Evolutionary conservation across 345 rosid species (phyloP), one percentile per base, ranked within the genome.

Genomic region (Isatis tinctoria): DNA sequence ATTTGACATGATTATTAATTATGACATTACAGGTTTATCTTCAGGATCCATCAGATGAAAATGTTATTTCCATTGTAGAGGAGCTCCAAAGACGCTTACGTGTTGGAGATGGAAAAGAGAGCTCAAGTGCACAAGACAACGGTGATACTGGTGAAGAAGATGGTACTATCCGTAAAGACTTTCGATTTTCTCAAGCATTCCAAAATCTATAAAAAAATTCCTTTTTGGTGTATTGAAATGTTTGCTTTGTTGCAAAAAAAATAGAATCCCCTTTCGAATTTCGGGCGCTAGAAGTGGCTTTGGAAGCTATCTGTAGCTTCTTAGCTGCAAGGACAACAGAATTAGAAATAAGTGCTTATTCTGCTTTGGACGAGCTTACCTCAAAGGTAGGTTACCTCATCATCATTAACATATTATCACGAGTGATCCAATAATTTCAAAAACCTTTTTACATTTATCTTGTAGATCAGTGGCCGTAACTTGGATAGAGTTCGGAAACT

Each of bases 231-330:
- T 68, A 30, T n/a, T 77, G 27, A 77, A 47, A 32, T 9, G 20
- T 75, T 27, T 65, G 59, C 40, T 51, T 51, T 73, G 36, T 18
- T 85, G 57, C 62, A 63, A 22, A 79, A 22, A 79, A 9, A 77
- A 48, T 79, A 95, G 99, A 92, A 76, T 90, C 94, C 54, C 90
- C 93, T 1, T 85, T 87, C 65, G 99, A 95, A 72, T 88, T 95
- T 54, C 87, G 93, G 35, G 98, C 99, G 0, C 60, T 95, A 73
- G 97, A 95, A 82, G 96, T 95, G 47, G 96, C 92, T 73, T 83
- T 95, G 83, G 99, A 95, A 81, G 95, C 99, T 53, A 88, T 92
- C 10, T 95, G 97, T 62, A 95, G 97, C 77, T 92, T 84, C 80
- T 87, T 95, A 60, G 93, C 87, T 75, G 96, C 96, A 32, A 93